phyloP scores from a whole-genome alignment of 768 basidiomycete genomes.

The Artomyces pyxidatus region DNA sequence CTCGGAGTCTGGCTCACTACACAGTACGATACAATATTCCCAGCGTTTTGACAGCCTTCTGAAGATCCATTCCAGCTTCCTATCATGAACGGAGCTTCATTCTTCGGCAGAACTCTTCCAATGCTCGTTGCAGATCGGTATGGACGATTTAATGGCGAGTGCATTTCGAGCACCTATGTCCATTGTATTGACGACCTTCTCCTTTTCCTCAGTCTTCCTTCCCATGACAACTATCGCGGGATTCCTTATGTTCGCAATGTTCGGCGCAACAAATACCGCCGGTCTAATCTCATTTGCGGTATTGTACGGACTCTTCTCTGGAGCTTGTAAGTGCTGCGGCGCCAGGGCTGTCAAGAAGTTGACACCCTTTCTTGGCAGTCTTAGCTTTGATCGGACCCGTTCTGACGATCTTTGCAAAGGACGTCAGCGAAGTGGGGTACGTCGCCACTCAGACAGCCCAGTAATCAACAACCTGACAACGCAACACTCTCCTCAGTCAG shows the following conservation, averaged over 20 bases:
- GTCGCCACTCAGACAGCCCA: background rate
- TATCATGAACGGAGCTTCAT: background rate
- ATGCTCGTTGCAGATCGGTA: background rate
- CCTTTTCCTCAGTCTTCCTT: background rate
- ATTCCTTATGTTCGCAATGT: constrained; percentile 33
- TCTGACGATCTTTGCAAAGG: background rate
- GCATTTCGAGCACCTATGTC: background rate
- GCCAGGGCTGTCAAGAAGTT: background rate
- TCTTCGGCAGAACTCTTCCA: background rate
- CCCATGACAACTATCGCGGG: background rate
- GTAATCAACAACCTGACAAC: background rate
- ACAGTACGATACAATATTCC: background rate
- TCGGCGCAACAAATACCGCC: constrained; percentile 26
- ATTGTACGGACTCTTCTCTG: constrained; percentile 41
- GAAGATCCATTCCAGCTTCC: background rate
- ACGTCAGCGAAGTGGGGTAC: constrained; percentile 2
- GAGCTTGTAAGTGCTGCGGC: constrained; percentile 26
- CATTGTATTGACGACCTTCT: background rate
- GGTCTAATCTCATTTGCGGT: constrained; percentile 34
- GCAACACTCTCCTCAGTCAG: background rate
- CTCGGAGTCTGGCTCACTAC: background rate
- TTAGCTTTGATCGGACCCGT: constrained; percentile 11
- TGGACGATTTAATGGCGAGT: background rate
- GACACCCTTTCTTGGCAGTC: constrained; percentile 5
- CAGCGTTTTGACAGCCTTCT: too few relatives aligned